phyloP scores from a whole-genome alignment of 1,284 basidiomycete species.

The Trametes polyzona region DNA sequence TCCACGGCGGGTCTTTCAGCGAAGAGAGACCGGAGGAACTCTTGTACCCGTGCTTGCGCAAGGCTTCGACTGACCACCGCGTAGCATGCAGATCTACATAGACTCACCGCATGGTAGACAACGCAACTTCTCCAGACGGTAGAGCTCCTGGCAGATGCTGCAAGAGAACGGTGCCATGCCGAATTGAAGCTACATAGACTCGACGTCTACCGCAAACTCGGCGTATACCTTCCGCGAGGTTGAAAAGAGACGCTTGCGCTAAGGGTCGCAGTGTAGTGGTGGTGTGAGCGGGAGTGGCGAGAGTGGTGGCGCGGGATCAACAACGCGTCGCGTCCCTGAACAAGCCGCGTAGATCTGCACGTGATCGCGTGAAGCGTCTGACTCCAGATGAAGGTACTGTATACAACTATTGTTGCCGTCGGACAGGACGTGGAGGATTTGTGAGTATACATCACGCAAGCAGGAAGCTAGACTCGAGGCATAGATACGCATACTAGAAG shows the following conservation, averaged over 20 bases:
- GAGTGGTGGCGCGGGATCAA: not conserved
- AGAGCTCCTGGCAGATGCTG: slow-evolving; percentile 19
- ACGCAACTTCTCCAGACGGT: slow-evolving; percentile 2
- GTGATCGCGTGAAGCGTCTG: not conserved
- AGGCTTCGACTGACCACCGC: too few relatives aligned
- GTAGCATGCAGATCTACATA: not conserved
- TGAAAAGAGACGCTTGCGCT: not conserved
- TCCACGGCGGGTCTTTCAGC: not conserved
- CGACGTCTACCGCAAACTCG: not conserved
- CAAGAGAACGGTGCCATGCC: slow-evolving; percentile 8
- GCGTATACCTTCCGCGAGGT: not conserved
- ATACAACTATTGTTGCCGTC: not conserved
- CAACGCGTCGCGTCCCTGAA: slow-evolving; percentile 5
- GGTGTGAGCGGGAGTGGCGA: not conserved
- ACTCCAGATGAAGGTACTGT: not conserved
- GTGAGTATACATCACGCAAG: too few relatives aligned
- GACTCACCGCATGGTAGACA: slow-evolving; percentile 18
- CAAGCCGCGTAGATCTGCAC: not conserved
- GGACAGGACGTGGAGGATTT: not conserved
- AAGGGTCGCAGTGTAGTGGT: not conserved
- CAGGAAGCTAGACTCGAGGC: too few relatives aligned
- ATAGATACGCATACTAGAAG: too few relatives aligned
- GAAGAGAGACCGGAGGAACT: too few relatives aligned
- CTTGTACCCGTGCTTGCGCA: too few relatives aligned
- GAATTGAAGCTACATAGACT: not conserved